These are phyloP conservation scores for Kodamaea fukazawae DNA, from an alignment of 805 yeast genomes.

Conservation along the genomic window DNA sequence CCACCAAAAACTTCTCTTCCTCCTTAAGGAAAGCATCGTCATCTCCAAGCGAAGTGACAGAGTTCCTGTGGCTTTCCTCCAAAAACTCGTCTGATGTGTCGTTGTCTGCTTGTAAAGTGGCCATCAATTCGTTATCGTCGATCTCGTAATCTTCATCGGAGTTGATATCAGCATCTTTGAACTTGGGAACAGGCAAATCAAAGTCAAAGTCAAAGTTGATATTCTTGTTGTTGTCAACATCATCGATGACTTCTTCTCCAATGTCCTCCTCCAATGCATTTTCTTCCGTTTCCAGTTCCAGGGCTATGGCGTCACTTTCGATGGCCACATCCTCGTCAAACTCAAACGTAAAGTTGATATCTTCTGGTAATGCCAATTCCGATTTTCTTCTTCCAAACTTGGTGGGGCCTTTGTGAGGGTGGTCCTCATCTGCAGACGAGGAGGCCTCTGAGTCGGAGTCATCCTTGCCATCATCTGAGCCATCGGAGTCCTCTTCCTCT, in stretches of 20 bases:
- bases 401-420: slow-evolving; percentile 1
- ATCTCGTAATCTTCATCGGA: slow-evolving; percentile 68
- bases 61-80: slow-evolving; percentile 16
- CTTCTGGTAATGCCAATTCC: slow-evolving; percentile 41
- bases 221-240: slow-evolving; percentile 10
- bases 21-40: slow-evolving; percentile 40
- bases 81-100: slow-evolving; percentile 38
- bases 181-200: slow-evolving; percentile 49
- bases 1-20: slow-evolving; percentile 44
- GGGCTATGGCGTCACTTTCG: slow-evolving; percentile 35
- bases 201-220: slow-evolving; percentile 27
- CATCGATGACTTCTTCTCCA: slow-evolving; percentile 49
- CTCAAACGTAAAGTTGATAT: slow-evolving; percentile 41
- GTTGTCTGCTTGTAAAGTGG: slow-evolving; percentile 47
- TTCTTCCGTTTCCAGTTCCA: slow-evolving; percentile 24
- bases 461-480: slow-evolving; percentile 6
- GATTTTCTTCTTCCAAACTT: slow-evolving; percentile 37
- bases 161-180: slow-evolving; percentile 45
- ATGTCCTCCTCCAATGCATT: slow-evolving; percentile 46
- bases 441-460: slow-evolving; percentile 3
- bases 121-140: slow-evolving; percentile 46
- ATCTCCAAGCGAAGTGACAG: slow-evolving; percentile 32
- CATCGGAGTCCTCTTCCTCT: neutral
- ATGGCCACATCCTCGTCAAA: slow-evolving; percentile 28
- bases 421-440: slow-evolving; percentile 3